These are phyloP conservation scores for Talaromyces stipitatus DNA, from an alignment of 495 filamentous ascomycete species.

Conservation along the genomic window DNA sequence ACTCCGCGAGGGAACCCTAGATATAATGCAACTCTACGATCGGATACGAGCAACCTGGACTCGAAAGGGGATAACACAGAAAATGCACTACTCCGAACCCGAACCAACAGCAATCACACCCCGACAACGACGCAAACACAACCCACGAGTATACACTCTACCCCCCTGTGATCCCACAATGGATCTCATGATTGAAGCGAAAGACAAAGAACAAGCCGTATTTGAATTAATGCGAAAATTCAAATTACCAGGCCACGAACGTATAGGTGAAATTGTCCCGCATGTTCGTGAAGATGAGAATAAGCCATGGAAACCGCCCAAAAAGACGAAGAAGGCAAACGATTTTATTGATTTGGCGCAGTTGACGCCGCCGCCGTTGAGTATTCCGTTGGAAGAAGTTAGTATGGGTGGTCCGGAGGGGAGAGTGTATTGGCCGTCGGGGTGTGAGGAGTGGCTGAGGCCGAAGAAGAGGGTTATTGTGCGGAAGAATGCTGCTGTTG, in stretches of 20 bases:
- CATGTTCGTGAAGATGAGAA: slow-evolving; percentile 75
- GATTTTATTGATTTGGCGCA: slow-evolving; percentile 45
- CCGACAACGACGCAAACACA: slow-evolving; percentile 74
- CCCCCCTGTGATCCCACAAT: slow-evolving; percentile 76
- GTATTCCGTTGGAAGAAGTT: slow-evolving; percentile 59
- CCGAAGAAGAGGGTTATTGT: slow-evolving; percentile 66
- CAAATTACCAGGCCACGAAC: slow-evolving; percentile 69
- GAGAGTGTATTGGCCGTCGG: slow-evolving; percentile 85
- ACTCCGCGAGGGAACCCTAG: slow-evolving; percentile 77
- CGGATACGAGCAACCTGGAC: slow-evolving; percentile 81
- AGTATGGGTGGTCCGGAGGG: slow-evolving; percentile 85
- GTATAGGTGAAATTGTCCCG: slow-evolving; percentile 71
- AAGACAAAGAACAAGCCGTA: slow-evolving; percentile 95
- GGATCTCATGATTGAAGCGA: slow-evolving; percentile 98
- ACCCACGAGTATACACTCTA: slow-evolving; percentile 63
- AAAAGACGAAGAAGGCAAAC: slow-evolving; percentile 35
- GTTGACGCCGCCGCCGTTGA: slow-evolving; percentile 31
- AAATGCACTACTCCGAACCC: slow-evolving; percentile 94
- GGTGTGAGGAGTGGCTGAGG: slow-evolving; percentile 84
- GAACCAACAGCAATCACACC: slow-evolving; percentile 66
- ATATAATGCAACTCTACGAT: slow-evolving; percentile 63
- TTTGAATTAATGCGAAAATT: slow-evolving; percentile 89
- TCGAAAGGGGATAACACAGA: slow-evolving; percentile 79
- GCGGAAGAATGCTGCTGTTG: slow-evolving; percentile 31
- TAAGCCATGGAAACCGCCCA: slow-evolving; percentile 45